These are phyloP conservation scores for Guillardia theta DNA, from an alignment of 78 protist genomes.

Conservation along the genomic window DNA sequence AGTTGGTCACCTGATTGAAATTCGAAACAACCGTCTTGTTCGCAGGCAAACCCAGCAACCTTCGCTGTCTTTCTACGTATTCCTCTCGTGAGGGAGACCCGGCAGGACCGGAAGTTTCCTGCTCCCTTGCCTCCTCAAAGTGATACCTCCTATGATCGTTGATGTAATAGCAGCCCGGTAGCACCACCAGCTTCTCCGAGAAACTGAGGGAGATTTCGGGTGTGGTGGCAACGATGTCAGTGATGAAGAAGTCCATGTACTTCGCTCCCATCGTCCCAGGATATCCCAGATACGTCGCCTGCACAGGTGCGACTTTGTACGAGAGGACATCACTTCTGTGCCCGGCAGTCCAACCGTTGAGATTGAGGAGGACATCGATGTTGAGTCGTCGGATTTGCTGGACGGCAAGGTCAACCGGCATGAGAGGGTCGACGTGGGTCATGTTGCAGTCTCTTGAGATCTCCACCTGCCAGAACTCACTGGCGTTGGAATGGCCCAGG, in stretches of 20 bases:
- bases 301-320: not conserved
- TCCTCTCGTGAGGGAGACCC: not conserved
- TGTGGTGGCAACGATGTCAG: not conserved
- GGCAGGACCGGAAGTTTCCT: not conserved
- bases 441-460: no score
- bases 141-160: not conserved
- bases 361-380: not conserved
- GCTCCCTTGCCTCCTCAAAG: not conserved
- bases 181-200: not conserved
- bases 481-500: no score
- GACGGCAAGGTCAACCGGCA: no score
- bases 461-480: no score
- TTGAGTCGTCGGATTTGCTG: no score
- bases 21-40: not conserved
- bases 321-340: not conserved
- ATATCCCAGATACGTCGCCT: not conserved
- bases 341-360: constrained; percentile 18
- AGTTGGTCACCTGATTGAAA: not conserved
- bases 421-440: no score
- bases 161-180: constrained; percentile 17
- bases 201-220: not conserved
- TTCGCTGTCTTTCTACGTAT: not conserved
- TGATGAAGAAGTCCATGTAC: constrained; percentile 13
- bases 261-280: not conserved
- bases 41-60: not conserved